A percentile compares a stretch with the other conserved stretches of the same genome.
phyloP scores from a whole-genome alignment of 345 rosid genomes.

The Pelargonium nanum region DNA sequence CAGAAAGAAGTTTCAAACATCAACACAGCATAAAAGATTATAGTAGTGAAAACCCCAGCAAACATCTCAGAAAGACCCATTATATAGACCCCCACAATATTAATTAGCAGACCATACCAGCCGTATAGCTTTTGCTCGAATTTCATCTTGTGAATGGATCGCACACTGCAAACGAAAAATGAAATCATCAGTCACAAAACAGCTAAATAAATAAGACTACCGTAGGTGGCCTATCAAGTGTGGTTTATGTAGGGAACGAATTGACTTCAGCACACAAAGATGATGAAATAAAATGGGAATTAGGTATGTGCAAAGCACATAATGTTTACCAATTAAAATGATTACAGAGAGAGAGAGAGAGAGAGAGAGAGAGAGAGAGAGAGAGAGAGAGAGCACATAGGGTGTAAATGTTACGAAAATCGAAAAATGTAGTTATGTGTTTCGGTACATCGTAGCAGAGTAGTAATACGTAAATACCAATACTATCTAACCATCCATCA shows the following conservation, averaged over 20 bases:
- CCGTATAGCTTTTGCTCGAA: conserved; percentile 86
- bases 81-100: too few relatives aligned
- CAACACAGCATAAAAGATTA: background rate
- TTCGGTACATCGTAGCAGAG: too few relatives aligned
- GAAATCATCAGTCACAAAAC: conserved; percentile 21
- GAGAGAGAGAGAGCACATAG: background rate
- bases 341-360: background rate
- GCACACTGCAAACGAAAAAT: conserved; percentile 62
- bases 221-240: too few relatives aligned
- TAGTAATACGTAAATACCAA: too few relatives aligned
- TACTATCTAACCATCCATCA: too few relatives aligned
- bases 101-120: conserved; percentile 43
- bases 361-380: background rate
- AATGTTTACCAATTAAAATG: background rate
- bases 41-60: background rate
- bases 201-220: too few relatives aligned
- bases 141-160: conserved; percentile 82
- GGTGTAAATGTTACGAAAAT: too few relatives aligned
- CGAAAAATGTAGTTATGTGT: too few relatives aligned
- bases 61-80: background rate
- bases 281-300: too few relatives aligned
- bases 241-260: too few relatives aligned
- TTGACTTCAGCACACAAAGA: too few relatives aligned
- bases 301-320: background rate
- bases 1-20: conserved; percentile 7